Evolutionary conservation across 352 stramenopile species (phyloP), one percentile per base, ranked within the genome.

Genomic region (Pythium coloratum): DNA sequence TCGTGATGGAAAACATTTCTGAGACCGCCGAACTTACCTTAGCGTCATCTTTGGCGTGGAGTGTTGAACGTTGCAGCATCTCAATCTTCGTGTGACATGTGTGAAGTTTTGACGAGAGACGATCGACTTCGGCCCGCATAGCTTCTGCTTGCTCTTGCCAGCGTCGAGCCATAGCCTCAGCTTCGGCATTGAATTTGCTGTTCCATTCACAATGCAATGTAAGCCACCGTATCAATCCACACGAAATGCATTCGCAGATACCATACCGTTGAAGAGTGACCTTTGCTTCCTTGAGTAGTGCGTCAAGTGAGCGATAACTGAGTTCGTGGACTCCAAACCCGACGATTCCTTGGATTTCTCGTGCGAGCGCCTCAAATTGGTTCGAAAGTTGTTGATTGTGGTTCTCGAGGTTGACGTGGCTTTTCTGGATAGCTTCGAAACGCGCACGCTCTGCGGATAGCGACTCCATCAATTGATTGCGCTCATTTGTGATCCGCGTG

Each of bases 51-150:
- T 82, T 82, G 0, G 70, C 70, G 50, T 84, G 77, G 4, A 83
- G 63, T 9, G 71, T 71, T 8, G 76, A 78, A 16, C 66, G 74
- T 66, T 90, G 69, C 14, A 88, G 46, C 2, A 67, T 70, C 49
- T 86, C 73, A 9, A 92, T 55, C 46, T 87, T 84, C 20, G 62
- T 55, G 63, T 92, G 72, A 33, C 81, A 88, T 3, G 72, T 36
- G 16, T 76, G 73, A 16, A 92, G 62, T 34, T 81, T 72, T 10
- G 73, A 74, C 13, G 70, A 73, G 9, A 90, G 33, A 3, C 68
- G 72, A 14, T 89, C 80, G 18, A 92, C 62, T 24, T 85, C 74
- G 0, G 54, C 70, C 14, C 47, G 67, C 72, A 84, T 67, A n/a
- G 57, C 3, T 1, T 70, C 76, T 3, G 57, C 38, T 60, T 90